Base-by-base conservation (phyloP, 2,329 filamentous ascomycete genomes). In the Pseudogymnoascus sp. region DNA sequence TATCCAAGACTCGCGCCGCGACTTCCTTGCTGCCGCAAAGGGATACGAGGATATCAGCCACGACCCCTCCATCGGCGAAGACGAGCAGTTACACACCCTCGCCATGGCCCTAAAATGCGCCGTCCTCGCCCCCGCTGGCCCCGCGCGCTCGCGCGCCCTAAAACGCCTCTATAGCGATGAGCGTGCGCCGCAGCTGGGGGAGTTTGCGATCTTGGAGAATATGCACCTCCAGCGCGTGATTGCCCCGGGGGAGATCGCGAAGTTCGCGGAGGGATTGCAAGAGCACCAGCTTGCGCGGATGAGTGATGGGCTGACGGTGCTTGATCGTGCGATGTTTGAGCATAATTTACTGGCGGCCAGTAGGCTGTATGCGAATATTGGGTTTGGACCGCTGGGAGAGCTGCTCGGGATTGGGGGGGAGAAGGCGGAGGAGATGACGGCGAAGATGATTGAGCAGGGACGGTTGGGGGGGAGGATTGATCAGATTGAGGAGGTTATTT, bases 391-490 rank as follows among this genome's bases (percentile, higher is more conserved):
- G 26, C 81, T 99, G 0, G 95, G 88, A 0, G 78, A 81, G 40
- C 81, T 97, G 39, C 79, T 99, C 12, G 92, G 90, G 0, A 81
- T 97, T 4, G 85, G 90, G 64, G 85, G 85, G 0, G 89, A 90
- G 61, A 89, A 87, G 74, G 93, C 93, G 3, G 95, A 99, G 79
- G 87, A 89, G 64, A 97, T 95, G 62, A 95, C 93, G 11, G 92
- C 93, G 4, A 83, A 86, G 69, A 99, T 99, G 95, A 91, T 99
- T 70, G 93, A 97, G 79, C 93, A 97, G 75, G 92, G 91, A 8
- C 86, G 95, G 34, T 77, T 99, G 61, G 85, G 88, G 2, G 95
- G 93, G 6, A 86, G 88, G 64, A 97, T 99, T 71, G 93, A 99
- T 76, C 95, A 99, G 79, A 93, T 99, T 64, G 90, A 92, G 64